phyloP scores from a whole-genome alignment of 192 early-diverging fungal species.

The Tieghemiomyces parasiticus region DNA sequence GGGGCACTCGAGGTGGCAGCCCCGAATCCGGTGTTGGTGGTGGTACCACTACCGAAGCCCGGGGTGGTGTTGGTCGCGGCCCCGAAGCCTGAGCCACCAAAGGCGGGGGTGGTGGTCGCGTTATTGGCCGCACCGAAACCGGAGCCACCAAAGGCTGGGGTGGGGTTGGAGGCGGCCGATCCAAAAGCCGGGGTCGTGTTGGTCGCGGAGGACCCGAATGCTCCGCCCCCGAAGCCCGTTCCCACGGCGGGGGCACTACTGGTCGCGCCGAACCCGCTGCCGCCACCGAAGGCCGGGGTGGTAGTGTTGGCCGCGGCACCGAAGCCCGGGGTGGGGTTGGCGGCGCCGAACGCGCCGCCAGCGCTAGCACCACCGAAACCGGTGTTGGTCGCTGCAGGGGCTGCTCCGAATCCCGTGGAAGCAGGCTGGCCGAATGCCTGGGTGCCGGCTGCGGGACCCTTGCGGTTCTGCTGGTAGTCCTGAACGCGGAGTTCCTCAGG shows the following conservation, averaged over 20 bases:
- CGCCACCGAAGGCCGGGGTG: slow-evolving; percentile 14
- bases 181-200: slow-evolving; percentile 18
- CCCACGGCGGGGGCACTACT: neutral
- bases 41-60: slow-evolving; percentile 13
- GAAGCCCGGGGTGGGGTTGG: slow-evolving; percentile 10
- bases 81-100: slow-evolving; percentile 13
- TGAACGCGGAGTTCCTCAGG: slow-evolving; percentile 81
- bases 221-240: slow-evolving; percentile 11
- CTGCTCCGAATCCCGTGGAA: slow-evolving; percentile 5
- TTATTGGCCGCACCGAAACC: slow-evolving; percentile 13
- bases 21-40: slow-evolving; percentile 26
- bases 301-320: slow-evolving; percentile 13
- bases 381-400: slow-evolving; percentile 11
- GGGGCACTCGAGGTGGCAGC: slow-evolving; percentile 12
- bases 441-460: slow-evolving; percentile 1
- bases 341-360: slow-evolving; percentile 25
- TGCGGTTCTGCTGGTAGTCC: slow-evolving; percentile 72
- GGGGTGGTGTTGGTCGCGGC: neutral
- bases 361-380: slow-evolving; percentile 22
- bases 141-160: slow-evolving; percentile 10
- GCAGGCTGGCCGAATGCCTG: slow-evolving; percentile 24
- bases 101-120: slow-evolving; percentile 12
- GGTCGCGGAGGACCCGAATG: slow-evolving; percentile 18
- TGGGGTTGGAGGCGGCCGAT: neutral
- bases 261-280: slow-evolving; percentile 24